Evolutionary conservation across 2,329 filamentous ascomycete genomes (phyloP).

Genomic region (Dryadomyces quercus-mongolicae): DNA sequence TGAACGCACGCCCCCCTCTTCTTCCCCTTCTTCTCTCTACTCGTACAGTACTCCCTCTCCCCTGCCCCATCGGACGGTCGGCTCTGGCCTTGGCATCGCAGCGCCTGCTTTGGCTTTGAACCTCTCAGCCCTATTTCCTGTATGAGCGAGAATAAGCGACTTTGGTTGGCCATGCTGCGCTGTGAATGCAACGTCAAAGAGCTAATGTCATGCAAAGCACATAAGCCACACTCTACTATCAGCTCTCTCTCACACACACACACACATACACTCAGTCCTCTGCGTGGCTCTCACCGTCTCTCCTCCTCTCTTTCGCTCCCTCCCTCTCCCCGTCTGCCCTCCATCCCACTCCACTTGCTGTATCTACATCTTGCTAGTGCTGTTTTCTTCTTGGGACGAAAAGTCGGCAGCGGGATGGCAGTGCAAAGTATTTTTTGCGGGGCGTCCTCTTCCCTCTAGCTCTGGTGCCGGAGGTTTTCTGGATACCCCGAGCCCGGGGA

Average conservation of each 20-base stretch:
- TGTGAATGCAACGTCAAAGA: not conserved
- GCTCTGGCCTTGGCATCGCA: conserved; percentile 1
- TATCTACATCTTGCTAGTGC: not conserved
- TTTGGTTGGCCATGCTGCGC: not conserved
- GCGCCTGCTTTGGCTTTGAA: not conserved
- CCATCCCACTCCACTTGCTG: not conserved
- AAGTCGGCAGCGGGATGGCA: not conserved
- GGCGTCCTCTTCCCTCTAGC: too few relatives aligned
- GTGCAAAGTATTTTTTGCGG: not conserved
- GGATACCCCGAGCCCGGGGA: too few relatives aligned
- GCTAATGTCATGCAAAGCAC: not conserved
- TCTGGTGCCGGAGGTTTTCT: too few relatives aligned
- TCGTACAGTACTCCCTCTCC: too few relatives aligned
- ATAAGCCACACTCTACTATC: not conserved
- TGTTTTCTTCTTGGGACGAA: not conserved
- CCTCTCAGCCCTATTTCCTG: conserved; percentile 11
- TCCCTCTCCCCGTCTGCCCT: not conserved
- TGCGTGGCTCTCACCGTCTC: too few relatives aligned
- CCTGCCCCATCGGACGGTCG: not conserved
- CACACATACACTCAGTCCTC: too few relatives aligned
- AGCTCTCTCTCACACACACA: not conserved
- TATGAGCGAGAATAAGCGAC: not conserved
- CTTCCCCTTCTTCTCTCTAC: too few relatives aligned
- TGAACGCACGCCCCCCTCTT: too few relatives aligned
- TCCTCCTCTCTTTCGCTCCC: too few relatives aligned